phyloP scores from a whole-genome alignment of 768 basidiomycete genomes.

The Polyporus arcularius region DNA sequence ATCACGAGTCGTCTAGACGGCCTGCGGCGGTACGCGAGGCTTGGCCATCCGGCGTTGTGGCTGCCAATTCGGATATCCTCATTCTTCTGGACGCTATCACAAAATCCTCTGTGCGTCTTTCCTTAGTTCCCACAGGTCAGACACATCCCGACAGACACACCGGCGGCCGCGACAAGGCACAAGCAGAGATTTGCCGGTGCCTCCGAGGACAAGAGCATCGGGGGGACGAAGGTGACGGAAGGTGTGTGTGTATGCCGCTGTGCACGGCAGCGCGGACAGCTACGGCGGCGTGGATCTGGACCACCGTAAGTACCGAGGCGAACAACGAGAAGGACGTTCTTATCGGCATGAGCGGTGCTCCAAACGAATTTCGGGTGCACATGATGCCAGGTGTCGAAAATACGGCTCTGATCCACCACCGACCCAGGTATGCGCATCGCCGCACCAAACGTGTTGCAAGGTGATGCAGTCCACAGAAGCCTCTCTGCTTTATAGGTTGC shows the following conservation, averaged over 20 bases:
- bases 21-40: too few relatives aligned
- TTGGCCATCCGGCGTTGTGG: too few relatives aligned
- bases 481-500: background rate
- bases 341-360: background rate
- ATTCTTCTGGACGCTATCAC: too few relatives aligned
- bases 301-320: background rate
- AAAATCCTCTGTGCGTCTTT: too few relatives aligned
- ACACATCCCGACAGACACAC: too few relatives aligned
- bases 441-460: background rate
- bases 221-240: too few relatives aligned
- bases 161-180: too few relatives aligned
- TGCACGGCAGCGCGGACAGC: background rate
- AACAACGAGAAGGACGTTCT: background rate
- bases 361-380: background rate
- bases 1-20: background rate
- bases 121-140: too few relatives aligned
- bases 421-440: background rate
- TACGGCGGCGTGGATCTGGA: background rate
- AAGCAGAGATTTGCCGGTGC: too few relatives aligned
- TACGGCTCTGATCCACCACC: background rate
- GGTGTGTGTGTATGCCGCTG: too few relatives aligned
- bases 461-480: background rate
- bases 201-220: too few relatives aligned
- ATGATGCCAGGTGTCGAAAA: background rate
- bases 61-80: too few relatives aligned